These are phyloP conservation scores for Bretschneidera sinensis DNA, from an alignment of 345 rosid genomes.

Conservation along the genomic window DNA sequence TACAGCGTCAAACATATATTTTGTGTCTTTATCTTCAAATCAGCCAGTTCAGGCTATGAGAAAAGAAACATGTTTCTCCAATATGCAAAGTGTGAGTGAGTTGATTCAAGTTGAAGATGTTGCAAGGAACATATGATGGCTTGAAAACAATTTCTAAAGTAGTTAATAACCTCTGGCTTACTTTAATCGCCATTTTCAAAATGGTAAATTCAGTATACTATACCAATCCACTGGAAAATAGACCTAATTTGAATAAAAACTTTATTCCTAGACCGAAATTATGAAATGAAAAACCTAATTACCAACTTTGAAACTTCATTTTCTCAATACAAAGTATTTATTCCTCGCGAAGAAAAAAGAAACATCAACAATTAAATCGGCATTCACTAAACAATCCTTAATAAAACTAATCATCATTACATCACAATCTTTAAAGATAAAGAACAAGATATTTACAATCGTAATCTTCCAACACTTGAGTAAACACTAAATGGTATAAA, in stretches of 20 bases:
- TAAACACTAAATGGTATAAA: too few species aligned
- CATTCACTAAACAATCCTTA: neutral
- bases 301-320: too few species aligned
- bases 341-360: neutral
- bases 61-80: neutral
- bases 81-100: too few species aligned
- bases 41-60: neutral
- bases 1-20: neutral
- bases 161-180: neutral
- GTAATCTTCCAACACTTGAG: too few species aligned
- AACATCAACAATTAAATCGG: neutral
- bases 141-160: too few species aligned
- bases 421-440: neutral
- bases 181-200: neutral
- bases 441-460: neutral
- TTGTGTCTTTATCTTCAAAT: neutral
- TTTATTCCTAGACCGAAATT: neutral
- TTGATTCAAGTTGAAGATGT: too few species aligned
- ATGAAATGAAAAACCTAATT: too few species aligned
- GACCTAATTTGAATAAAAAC: neutral
- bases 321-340: neutral
- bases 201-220: neutral
- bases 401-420: slow-evolving; percentile 8
- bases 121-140: too few species aligned
- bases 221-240: neutral